phyloP scores from a whole-genome alignment of 805 yeast genomes.

The Myxozyma geophila region DNA sequence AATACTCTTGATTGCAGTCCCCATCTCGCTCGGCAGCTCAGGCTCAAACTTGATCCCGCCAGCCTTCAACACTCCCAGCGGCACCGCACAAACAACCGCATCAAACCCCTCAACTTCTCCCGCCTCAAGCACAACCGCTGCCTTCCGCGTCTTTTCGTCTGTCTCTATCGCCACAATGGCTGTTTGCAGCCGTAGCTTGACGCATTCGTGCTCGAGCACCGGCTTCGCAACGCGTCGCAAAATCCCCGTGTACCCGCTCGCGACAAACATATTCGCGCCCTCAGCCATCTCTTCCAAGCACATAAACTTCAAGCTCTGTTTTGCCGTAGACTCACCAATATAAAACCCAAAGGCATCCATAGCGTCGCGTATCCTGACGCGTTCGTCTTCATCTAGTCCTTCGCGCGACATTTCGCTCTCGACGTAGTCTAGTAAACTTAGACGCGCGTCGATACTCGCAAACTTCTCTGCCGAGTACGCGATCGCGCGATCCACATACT shows the following conservation, averaged over 20 bases:
- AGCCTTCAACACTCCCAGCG: slow-evolving; percentile 42
- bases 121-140: neutral
- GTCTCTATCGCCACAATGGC: slow-evolving; percentile 12
- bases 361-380: slow-evolving; percentile 17
- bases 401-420: neutral
- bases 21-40: slow-evolving; percentile 32
- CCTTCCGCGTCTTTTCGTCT: neutral
- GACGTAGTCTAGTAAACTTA: slow-evolving; percentile 28
- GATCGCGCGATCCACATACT: slow-evolving; percentile 37
- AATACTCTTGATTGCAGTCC: slow-evolving; percentile 35
- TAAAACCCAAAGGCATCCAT: slow-evolving; percentile 34
- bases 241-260: slow-evolving; percentile 32
- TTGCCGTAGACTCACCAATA: slow-evolving; percentile 32
- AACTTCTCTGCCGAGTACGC: slow-evolving; percentile 29
- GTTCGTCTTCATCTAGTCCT: neutral
- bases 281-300: slow-evolving; percentile 36
- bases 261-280: slow-evolving; percentile 36
- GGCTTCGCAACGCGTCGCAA: slow-evolving; percentile 19
- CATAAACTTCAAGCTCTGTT: slow-evolving; percentile 36
- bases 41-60: slow-evolving; percentile 39
- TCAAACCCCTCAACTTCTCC: slow-evolving; percentile 30
- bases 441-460: slow-evolving; percentile 19
- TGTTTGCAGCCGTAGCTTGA: slow-evolving; percentile 2
- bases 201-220: neutral
- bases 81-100: slow-evolving; percentile 42